A percentile compares a stretch with the other conserved stretches of the same genome.
Conservation (phyloP, 2,329 filamentous ascomycete genomes). For the Metarhizium sp. region DNA sequence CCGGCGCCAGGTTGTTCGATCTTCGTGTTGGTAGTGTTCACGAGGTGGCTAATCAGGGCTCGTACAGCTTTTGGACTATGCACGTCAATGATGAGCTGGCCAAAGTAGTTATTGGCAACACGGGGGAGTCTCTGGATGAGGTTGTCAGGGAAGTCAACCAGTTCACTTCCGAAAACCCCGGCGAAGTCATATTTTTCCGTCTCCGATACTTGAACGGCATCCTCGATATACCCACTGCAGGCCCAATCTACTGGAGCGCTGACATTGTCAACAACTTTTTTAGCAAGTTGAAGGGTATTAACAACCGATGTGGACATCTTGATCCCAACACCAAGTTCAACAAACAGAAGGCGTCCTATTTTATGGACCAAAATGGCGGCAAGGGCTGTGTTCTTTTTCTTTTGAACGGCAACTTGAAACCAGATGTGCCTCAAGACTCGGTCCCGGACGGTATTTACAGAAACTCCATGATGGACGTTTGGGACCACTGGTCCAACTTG, state of each 20-base stretch:
- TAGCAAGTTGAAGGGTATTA: constrained; percentile 27
- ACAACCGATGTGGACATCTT: constrained; percentile 27
- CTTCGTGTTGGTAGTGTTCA: constrained; percentile 29
- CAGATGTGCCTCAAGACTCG: constrained; percentile 13
- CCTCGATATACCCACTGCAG: constrained; percentile 21
- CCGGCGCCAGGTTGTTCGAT: constrained; percentile 38
- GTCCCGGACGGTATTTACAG: constrained; percentile 21
- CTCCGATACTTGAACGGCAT: constrained; percentile 32
- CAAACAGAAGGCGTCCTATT: constrained; percentile 16
- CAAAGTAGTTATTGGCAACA: constrained; percentile 30
- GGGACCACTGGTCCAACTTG: constrained; percentile 22
- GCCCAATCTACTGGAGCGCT: constrained; percentile 24
- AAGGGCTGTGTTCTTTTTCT: constrained; percentile 24
- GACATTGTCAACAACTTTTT: constrained; percentile 33
- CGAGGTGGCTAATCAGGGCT: constrained; percentile 5
- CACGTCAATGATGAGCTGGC: constrained; percentile 27
- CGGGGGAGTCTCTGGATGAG: constrained; percentile 33
- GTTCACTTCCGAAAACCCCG: constrained; percentile 32
- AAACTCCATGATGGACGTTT: constrained; percentile 12
- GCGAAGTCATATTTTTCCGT: constrained; percentile 36
- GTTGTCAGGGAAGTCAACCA: constrained; percentile 33
- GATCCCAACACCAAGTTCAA: constrained; percentile 14
- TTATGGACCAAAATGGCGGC: constrained; percentile 23
- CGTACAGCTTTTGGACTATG: constrained; percentile 28
- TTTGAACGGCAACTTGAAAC: constrained; percentile 14